A percentile compares a stretch with the other conserved stretches of the same genome.
Evolutionary conservation across 2,329 filamentous ascomycete species (phyloP).

Genomic region (Monosporascus sp.): DNA sequence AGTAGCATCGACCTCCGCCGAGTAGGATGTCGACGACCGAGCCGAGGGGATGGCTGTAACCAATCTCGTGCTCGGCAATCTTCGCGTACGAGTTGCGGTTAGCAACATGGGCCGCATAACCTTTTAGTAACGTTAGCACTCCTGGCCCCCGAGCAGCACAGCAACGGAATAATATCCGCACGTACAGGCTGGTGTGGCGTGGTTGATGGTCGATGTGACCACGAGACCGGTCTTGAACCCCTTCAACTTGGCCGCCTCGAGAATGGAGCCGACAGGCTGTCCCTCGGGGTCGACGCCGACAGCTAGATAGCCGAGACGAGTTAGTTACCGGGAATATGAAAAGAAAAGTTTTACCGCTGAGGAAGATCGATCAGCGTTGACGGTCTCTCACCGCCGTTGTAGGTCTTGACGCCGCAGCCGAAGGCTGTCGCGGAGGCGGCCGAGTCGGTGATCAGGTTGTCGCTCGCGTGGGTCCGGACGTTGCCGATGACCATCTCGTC

Average conservation of each 20-base stretch:
- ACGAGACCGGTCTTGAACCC: conserved; percentile 37
- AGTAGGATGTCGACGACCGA: conserved; percentile 33
- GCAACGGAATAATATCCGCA: not conserved
- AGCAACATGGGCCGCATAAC: conserved; percentile 29
- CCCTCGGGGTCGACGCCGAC: conserved; percentile 28
- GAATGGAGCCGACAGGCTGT: conserved; percentile 31
- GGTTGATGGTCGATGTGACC: conserved; percentile 35
- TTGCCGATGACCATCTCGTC: conserved; percentile 24
- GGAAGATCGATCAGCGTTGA: not conserved
- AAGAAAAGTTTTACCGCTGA: not conserved
- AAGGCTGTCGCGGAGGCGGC: conserved; percentile 35
- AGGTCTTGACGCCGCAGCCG: conserved; percentile 33
- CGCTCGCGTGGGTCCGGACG: conserved; percentile 21
- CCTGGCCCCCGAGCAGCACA: too few species aligned
- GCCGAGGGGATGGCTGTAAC: conserved; percentile 32
- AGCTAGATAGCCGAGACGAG: conserved; percentile 4
- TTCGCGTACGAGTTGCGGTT: conserved; percentile 28
- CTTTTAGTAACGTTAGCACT: conserved; percentile 1
- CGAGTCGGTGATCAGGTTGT: conserved; percentile 36
- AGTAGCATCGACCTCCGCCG: conserved; percentile 36
- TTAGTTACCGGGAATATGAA: not conserved
- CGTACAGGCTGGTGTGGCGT: conserved; percentile 26
- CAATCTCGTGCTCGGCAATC: conserved; percentile 34
- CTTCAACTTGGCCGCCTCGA: conserved; percentile 34
- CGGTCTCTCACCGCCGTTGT: conserved; percentile 23